Percentiles rank a stretch among this genome's conserved stretches.
These are phyloP conservation scores for Neofusicoccum umdonicola DNA, from an alignment of 2,329 filamentous ascomycete species.

Conservation along the genomic window DNA sequence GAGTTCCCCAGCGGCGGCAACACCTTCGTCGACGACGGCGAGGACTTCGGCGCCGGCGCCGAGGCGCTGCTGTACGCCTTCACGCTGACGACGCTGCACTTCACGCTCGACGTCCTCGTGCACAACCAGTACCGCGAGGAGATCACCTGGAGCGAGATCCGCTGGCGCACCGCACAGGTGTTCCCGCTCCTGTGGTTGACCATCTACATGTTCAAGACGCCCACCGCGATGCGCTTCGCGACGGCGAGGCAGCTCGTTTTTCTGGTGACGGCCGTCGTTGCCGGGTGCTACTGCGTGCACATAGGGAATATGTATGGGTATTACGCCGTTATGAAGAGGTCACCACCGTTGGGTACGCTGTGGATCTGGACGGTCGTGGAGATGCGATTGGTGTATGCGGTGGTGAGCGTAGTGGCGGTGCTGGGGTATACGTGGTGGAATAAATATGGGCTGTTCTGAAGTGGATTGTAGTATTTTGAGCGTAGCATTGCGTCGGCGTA, in stretches of 20 bases:
- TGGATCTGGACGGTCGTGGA: constrained; percentile 96
- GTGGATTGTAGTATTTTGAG: neutral
- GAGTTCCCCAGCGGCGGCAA: constrained; percentile 18
- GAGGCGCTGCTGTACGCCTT: constrained; percentile 51
- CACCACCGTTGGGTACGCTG: constrained; percentile 81
- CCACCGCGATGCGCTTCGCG: constrained; percentile 43
- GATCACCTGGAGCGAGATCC: constrained; percentile 59
- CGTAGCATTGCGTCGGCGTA: constrained; percentile 1
- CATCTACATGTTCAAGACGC: constrained; percentile 44
- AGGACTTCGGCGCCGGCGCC: constrained; percentile 46
- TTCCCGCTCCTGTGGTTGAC: constrained; percentile 45
- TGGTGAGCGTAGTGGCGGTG: constrained; percentile 54
- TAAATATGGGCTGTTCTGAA: constrained; percentile 49
- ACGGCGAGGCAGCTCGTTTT: constrained; percentile 56
- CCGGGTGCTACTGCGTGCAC: constrained; percentile 77
- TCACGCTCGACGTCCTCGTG: constrained; percentile 75
- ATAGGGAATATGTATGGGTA: constrained; percentile 79
- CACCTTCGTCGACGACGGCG: constrained; percentile 32
- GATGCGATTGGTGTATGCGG: constrained; percentile 67
- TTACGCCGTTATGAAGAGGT: constrained; percentile 84
- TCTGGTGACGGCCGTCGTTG: constrained; percentile 56
- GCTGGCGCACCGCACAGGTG: constrained; percentile 49
- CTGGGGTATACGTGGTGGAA: constrained; percentile 55
- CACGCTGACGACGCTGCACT: constrained; percentile 68
- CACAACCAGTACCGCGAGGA: constrained; percentile 74